Evolutionary conservation across 192 early-diverging fungal species (phyloP).

Genomic region (Chytriomyces hyalinus): DNA sequence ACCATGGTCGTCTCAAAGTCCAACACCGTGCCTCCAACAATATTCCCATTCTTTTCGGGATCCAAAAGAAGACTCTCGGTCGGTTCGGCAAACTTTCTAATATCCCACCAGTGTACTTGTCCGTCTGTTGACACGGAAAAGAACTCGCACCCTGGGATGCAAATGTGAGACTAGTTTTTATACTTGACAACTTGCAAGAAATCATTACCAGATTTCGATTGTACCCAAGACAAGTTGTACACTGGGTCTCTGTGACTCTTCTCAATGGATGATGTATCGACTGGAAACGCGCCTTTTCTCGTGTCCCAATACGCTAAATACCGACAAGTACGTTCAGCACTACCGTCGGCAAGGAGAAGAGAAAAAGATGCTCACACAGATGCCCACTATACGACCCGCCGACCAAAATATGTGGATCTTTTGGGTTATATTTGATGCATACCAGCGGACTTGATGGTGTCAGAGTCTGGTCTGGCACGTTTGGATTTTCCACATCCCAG

Average conservation of each 20-base stretch:
- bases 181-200: not conserved
- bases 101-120: slow-evolving; percentile 70
- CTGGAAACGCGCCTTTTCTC: slow-evolving; percentile 62
- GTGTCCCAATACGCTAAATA: slow-evolving; percentile 64
- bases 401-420: slow-evolving; percentile 68
- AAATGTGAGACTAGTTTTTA: not conserved
- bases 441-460: slow-evolving; percentile 60
- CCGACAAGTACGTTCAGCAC: not conserved
- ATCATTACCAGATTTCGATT: slow-evolving; percentile 59
- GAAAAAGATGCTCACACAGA: slow-evolving; percentile 43
- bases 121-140: slow-evolving; percentile 68
- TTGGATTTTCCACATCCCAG: slow-evolving; percentile 72
- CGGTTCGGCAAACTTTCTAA: slow-evolving; percentile 63
- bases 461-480: slow-evolving; percentile 60
- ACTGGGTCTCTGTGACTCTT: slow-evolving; percentile 67
- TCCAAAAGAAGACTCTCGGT: slow-evolving; percentile 62
- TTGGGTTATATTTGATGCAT: slow-evolving; percentile 67
- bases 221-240: slow-evolving; percentile 63
- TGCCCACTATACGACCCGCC: slow-evolving; percentile 67
- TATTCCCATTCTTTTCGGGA: slow-evolving; percentile 67
- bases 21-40: slow-evolving; percentile 64
- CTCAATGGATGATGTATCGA: slow-evolving; percentile 61
- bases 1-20: slow-evolving; percentile 73
- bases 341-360: not conserved
- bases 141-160: slow-evolving; percentile 58